These are phyloP conservation scores for Tagetes erecta DNA, from an alignment of 129 eudicot genomes.

Conservation along the genomic window DNA sequence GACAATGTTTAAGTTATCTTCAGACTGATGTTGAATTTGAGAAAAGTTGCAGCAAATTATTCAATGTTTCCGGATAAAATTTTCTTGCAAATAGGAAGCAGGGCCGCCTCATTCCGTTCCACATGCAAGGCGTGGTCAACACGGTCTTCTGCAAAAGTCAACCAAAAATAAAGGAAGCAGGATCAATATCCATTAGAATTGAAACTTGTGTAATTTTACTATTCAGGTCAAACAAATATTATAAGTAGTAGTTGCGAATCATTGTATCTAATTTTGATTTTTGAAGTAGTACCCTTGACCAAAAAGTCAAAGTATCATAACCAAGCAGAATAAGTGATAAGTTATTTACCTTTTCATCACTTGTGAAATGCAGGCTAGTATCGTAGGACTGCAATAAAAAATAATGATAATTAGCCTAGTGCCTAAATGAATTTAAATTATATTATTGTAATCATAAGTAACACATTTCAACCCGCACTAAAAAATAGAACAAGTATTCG, in stretches of 20 bases:
- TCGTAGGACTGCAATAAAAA: constrained; percentile 47
- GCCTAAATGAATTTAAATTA: neutral
- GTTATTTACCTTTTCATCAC: constrained; percentile 55
- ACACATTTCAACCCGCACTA: neutral
- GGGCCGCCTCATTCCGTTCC: constrained; percentile 66
- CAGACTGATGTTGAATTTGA: constrained; percentile 46
- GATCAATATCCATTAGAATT: neutral
- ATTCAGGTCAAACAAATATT: constrained; percentile 8
- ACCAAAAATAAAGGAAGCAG: too few relatives aligned
- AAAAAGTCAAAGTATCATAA: constrained; percentile 8
- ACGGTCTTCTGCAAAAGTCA: constrained; percentile 44
- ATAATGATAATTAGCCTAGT: neutral
- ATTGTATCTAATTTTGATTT: neutral
- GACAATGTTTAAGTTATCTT: constrained; percentile 11
- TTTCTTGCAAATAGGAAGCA: constrained; percentile 64
- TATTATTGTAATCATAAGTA: neutral
- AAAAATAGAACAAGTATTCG: neutral
- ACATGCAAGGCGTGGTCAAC: constrained; percentile 49
- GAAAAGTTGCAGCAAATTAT: constrained; percentile 48
- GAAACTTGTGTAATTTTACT: constrained; percentile 6
- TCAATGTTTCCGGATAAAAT: constrained; percentile 55
- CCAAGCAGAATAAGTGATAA: neutral
- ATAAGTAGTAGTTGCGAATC: constrained; percentile 6
- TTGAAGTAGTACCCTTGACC: neutral
- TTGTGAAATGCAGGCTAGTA: constrained; percentile 49